Conservation (phyloP, 345 rosid genomes). For the Eucalyptus regnans region DNA sequence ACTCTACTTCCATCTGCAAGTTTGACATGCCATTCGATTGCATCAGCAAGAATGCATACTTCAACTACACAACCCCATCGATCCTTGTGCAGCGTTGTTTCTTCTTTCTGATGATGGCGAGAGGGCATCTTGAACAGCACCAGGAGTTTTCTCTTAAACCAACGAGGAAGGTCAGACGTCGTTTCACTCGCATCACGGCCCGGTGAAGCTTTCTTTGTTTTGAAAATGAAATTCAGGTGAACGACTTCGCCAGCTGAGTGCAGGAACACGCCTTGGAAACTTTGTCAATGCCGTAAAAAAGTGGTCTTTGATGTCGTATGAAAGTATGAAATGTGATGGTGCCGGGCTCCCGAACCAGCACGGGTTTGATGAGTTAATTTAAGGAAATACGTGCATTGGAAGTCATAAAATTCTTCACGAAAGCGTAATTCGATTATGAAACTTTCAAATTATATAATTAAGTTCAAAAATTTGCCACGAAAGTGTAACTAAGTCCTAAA, state of each 20-base stretch:
- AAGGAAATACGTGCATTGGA: too few relatives aligned
- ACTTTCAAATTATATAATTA: too few relatives aligned
- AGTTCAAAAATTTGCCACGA: too few relatives aligned
- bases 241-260: not conserved
- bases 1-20: not conserved
- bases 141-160: not conserved
- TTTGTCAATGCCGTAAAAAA: not conserved
- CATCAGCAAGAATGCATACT: not conserved
- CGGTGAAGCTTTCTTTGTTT: not conserved
- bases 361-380: not conserved
- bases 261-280: not conserved
- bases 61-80: not conserved
- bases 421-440: not conserved
- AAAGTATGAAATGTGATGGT: too few relatives aligned
- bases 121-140: not conserved
- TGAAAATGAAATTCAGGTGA: not conserved
- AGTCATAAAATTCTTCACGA: too few relatives aligned
- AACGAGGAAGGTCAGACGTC: not conserved
- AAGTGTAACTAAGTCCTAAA: not conserved
- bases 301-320: not conserved
- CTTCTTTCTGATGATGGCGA: not conserved
- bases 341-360: not conserved
- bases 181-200: not conserved
- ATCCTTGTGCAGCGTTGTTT: not conserved
- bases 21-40: not conserved